phyloP scores from a whole-genome alignment of 2,329 filamentous ascomycete genomes.

The Fusarium pseudograminearum region DNA sequence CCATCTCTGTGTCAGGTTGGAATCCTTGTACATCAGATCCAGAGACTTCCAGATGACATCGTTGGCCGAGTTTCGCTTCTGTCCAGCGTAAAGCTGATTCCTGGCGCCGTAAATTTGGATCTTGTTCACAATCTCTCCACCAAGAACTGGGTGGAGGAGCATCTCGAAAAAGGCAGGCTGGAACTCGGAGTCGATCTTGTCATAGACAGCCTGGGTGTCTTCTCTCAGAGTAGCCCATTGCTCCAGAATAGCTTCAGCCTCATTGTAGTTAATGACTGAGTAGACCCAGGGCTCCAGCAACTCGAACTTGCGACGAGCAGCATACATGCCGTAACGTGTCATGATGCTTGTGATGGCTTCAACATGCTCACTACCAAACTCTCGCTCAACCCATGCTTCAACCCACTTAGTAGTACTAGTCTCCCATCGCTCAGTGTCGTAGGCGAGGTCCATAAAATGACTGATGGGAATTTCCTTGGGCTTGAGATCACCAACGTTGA shows the following conservation, averaged over 20 bases:
- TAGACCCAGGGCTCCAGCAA: slow-evolving; percentile 68
- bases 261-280: slow-evolving; percentile 69
- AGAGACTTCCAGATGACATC: slow-evolving; percentile 35
- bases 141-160: slow-evolving; percentile 70
- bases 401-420: slow-evolving; percentile 55
- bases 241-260: slow-evolving; percentile 65
- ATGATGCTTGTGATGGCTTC: slow-evolving; percentile 57
- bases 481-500: slow-evolving; percentile 73
- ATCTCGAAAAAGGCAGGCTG: slow-evolving; percentile 70
- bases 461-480: slow-evolving; percentile 67
- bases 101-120: slow-evolving; percentile 59
- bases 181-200: slow-evolving; percentile 56
- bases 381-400: slow-evolving; percentile 61
- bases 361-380: slow-evolving; percentile 62
- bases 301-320: slow-evolving; percentile 70
- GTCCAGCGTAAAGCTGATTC: slow-evolving; percentile 66
- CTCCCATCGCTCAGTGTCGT: slow-evolving; percentile 59
- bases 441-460: slow-evolving; percentile 69
- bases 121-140: slow-evolving; percentile 65
- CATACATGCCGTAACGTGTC: slow-evolving; percentile 66
- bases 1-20: slow-evolving; percentile 37
- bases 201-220: slow-evolving; percentile 60
- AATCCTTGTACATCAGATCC: slow-evolving; percentile 37
- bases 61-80: slow-evolving; percentile 69
- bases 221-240: slow-evolving; percentile 64